Conservation (phyloP, 768 basidiomycete genomes). For the Mycena latifolia region DNA sequence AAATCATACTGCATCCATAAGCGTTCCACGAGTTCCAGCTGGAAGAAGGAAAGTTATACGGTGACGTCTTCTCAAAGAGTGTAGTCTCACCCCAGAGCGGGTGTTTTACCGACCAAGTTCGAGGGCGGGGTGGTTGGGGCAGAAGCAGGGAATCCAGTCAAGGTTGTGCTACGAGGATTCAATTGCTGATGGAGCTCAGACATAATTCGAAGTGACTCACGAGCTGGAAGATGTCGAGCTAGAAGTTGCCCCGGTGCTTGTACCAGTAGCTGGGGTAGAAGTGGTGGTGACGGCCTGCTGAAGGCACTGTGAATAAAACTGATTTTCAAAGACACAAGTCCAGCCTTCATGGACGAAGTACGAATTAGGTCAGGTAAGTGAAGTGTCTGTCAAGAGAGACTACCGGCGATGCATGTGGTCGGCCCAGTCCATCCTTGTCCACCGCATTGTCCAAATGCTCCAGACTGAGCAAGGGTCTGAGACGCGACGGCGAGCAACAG, state of each 20-base stretch:
- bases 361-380: no score
- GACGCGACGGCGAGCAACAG: background rate
- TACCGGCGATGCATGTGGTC: slow-evolving; percentile 45
- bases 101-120: slow-evolving; percentile 54
- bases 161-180: slow-evolving; percentile 22
- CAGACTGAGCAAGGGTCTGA: slow-evolving; percentile 30
- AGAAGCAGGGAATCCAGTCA: slow-evolving; percentile 47
- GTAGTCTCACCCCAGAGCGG: slow-evolving; percentile 57
- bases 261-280: slow-evolving; percentile 29
- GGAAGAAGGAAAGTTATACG: background rate
- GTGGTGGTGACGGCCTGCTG: slow-evolving; percentile 26
- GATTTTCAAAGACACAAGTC: slow-evolving; percentile 48
- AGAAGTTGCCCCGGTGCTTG: no score
- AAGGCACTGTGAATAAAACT: slow-evolving; percentile 54
- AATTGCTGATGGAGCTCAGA: background rate
- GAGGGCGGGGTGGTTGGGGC: slow-evolving; percentile 58
- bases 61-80: background rate
- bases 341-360: no score
- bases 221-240: slow-evolving; percentile 28
- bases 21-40: slow-evolving; percentile 71
- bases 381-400: no score
- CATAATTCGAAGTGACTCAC: background rate
- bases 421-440: slow-evolving; percentile 49
- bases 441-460: slow-evolving; percentile 48
- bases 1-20: slow-evolving; percentile 52